Evolutionary conservation across 169 alveolate genomes (phyloP).

Genomic region (Plasmodium vivax): DNA sequence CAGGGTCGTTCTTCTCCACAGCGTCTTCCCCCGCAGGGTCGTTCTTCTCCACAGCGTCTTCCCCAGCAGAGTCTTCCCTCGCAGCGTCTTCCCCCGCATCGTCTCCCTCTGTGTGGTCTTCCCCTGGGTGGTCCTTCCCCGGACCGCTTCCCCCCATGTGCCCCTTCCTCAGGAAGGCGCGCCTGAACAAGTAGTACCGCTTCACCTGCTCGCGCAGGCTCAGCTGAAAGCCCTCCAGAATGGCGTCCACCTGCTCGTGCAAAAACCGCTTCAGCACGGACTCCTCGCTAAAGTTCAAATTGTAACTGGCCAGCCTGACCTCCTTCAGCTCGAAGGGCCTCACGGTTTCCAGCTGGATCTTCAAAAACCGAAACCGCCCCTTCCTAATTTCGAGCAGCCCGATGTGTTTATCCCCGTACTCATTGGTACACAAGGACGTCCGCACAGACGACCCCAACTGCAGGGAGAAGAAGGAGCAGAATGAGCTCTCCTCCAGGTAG

Average conservation of each 20-base stretch:
- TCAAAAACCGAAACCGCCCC: conserved; percentile 88
- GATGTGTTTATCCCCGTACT: conserved; percentile 91
- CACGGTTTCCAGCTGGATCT: conserved; percentile 89
- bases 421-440: conserved; percentile 94
- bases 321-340: conserved; percentile 89
- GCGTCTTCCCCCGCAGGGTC: too few relatives aligned
- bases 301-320: conserved; percentile 15
- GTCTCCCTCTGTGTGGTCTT: not conserved
- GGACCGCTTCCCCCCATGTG: not conserved
- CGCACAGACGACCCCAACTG: conserved; percentile 94
- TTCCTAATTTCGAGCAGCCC: conserved; percentile 89
- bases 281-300: conserved; percentile 40
- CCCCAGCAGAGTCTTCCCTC: too few relatives aligned
- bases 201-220: conserved; percentile 10
- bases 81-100: not conserved
- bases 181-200: conserved; percentile 42
- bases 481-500: conserved; percentile 83
- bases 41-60: too few relatives aligned
- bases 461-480: conserved; percentile 89
- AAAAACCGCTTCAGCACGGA: conserved; percentile 27
- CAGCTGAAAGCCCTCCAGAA: conserved; percentile 10
- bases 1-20: too few relatives aligned
- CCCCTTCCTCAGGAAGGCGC: not conserved
- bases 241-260: conserved; percentile 19
- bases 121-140: not conserved